Evolutionary conservation across 2,329 filamentous ascomycete genomes (phyloP).

Genomic region (Penicillium decumbens): DNA sequence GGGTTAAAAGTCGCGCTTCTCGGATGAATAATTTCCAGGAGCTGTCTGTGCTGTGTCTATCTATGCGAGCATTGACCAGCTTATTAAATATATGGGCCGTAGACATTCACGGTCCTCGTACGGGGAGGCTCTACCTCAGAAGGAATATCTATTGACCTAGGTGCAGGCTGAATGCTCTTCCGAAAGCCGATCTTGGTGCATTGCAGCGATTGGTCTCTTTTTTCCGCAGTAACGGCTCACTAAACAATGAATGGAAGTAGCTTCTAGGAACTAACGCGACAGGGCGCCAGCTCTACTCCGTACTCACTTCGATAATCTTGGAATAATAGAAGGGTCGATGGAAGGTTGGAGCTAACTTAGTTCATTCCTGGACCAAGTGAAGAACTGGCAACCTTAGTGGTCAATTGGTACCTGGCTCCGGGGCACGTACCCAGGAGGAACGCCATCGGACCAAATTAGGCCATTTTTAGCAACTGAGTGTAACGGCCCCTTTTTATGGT

Average conservation of each 20-base stretch:
- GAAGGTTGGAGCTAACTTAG: not conserved
- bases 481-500: not conserved
- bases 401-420: not conserved
- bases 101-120: not conserved
- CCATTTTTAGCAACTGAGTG: not conserved
- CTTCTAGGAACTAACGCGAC: not conserved
- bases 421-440: not conserved
- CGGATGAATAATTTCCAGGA: not conserved
- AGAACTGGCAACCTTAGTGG: not conserved
- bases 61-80: not conserved
- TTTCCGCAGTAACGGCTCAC: not conserved
- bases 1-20: not conserved
- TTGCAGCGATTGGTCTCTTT: not conserved
- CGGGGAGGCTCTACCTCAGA: not conserved
- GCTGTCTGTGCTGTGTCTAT: not conserved
- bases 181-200: not conserved
- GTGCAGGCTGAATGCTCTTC: not conserved
- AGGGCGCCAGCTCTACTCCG: not conserved
- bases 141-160: not conserved
- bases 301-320: not conserved
- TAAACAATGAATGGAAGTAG: constrained; percentile 1
- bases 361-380: not conserved
- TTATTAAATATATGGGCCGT: not conserved
- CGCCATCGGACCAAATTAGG: not conserved
- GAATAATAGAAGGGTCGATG: not conserved